A percentile compares a stretch with the other conserved stretches of the same genome.
Evolutionary conservation across 805 yeast species (phyloP).

Genomic region (Candida xyloterini): DNA sequence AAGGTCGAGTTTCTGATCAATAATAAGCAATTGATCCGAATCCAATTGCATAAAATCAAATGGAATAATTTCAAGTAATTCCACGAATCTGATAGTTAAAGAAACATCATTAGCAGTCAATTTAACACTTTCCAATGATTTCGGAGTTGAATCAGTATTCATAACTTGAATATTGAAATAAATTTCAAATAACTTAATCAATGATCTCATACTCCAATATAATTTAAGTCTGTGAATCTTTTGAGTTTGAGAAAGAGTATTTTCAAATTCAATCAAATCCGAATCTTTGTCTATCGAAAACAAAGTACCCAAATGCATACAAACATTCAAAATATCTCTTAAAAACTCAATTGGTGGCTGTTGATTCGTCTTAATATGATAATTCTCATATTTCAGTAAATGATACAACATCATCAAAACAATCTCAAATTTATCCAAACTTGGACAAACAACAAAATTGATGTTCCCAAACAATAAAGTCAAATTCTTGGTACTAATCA

Average conservation of each 20-base stretch:
- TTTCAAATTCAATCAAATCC: constrained; percentile 7
- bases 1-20: constrained; percentile 25
- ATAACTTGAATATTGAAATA: constrained; percentile 25
- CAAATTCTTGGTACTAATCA: constrained; percentile 37
- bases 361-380: constrained; percentile 27
- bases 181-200: constrained; percentile 30
- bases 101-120: constrained; percentile 34
- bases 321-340: constrained; percentile 45
- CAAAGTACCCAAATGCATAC: constrained; percentile 37
- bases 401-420: constrained; percentile 47
- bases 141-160: constrained; percentile 27
- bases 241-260: constrained; percentile 18
- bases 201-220: constrained; percentile 43
- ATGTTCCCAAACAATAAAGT: constrained; percentile 45
- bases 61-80: constrained; percentile 34
- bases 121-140: constrained; percentile 34
- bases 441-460: constrained; percentile 43
- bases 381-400: constrained; percentile 38
- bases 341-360: constrained; percentile 29
- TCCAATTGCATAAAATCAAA: constrained; percentile 25
- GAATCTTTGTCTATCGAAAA: constrained; percentile 40
- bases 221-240: constrained; percentile 37
- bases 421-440: constrained; percentile 48
- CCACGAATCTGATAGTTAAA: constrained; percentile 32
- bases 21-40: constrained; percentile 14